Evolutionary conservation across 257 asterid species (phyloP).

Genomic region (Lycium barbarum): DNA sequence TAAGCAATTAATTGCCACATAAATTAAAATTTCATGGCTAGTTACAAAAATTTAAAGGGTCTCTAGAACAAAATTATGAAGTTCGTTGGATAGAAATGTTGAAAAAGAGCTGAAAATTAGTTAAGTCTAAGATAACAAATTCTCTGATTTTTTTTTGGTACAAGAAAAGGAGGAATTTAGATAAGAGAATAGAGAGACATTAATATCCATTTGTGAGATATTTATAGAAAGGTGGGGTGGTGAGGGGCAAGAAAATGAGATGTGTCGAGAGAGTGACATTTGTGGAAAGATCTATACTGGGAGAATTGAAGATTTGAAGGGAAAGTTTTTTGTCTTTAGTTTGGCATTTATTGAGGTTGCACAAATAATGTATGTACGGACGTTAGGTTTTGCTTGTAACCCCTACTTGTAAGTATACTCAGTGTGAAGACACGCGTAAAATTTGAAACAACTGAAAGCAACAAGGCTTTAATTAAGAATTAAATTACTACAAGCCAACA

Average conservation of each 20-base stretch:
- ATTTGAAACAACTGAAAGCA: not conserved
- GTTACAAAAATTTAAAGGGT: too few species aligned
- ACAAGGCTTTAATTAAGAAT: not conserved
- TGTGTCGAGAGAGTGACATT: conserved; percentile 13
- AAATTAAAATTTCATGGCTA: too few species aligned
- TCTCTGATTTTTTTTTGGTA: not conserved
- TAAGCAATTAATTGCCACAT: too few species aligned
- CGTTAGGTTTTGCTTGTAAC: conserved; percentile 2
- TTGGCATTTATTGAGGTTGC: conserved; percentile 29
- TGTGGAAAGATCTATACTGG: conserved; percentile 18
- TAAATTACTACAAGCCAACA: not conserved
- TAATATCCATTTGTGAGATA: not conserved
- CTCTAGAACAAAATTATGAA: too few species aligned
- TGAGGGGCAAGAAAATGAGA: not conserved
- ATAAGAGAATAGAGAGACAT: not conserved
- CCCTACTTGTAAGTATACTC: not conserved
- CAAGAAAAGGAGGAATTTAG: not conserved
- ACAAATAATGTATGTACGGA: not conserved
- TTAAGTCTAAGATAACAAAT: not conserved
- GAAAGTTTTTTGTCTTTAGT: not conserved
- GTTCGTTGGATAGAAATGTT: too few species aligned
- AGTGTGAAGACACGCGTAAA: not conserved
- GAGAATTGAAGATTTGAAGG: not conserved
- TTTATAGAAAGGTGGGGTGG: not conserved
- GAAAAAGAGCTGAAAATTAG: too few species aligned